Evolutionary conservation across 768 basidiomycete species (phyloP), one percentile per base, ranked within the genome.

Genomic region (Calvatia gigantea): DNA sequence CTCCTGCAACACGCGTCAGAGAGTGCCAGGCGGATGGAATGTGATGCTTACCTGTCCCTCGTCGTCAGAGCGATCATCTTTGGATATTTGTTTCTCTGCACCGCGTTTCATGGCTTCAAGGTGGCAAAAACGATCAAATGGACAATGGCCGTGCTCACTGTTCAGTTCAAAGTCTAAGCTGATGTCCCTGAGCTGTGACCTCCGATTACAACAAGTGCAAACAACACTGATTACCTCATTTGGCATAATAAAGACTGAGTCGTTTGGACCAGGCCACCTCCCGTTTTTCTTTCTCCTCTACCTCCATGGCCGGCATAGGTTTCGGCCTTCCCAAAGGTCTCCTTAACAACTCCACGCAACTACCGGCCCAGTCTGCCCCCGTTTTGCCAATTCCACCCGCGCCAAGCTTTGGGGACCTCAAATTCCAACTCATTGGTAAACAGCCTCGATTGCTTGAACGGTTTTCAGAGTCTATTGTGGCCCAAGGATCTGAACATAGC

Each of bases 81-180:
- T 89, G 9, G 77, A 75, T 31, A 92, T 64, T 62, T 92, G 86
- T 58, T 71, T 80, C 49, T 91, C 89, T 66, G 89, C 89, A 53
- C 76, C 79, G 67, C 89, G 81, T 70, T 91, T 91, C 86, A 90
- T 71, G 35, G 41, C 25, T 15, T 12, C 17, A 27, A 23, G 11
- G 23, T 28, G 28, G 12, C 11, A 27, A 12, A 38, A 33, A 41
- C 11, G n/a, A 9, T 6, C 6, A 8, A 9, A 17, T 15, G 19
- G 9, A 42, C 41, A 42, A 21, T 23, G 9, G 19, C 23, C 12
- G n/a, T 23, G 21, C 19, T 21, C 19, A 23, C 35, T n/a, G n/a
- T 42, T 42, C 19, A 21, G 11, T 11, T 25, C 4, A 9, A 23
- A 8, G 11, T 23, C 41, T 11, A 21, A 17, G 33, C 4, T n/a